Conservation (phyloP, 768 basidiomycete species). For the Clitopilus hobsonii region DNA sequence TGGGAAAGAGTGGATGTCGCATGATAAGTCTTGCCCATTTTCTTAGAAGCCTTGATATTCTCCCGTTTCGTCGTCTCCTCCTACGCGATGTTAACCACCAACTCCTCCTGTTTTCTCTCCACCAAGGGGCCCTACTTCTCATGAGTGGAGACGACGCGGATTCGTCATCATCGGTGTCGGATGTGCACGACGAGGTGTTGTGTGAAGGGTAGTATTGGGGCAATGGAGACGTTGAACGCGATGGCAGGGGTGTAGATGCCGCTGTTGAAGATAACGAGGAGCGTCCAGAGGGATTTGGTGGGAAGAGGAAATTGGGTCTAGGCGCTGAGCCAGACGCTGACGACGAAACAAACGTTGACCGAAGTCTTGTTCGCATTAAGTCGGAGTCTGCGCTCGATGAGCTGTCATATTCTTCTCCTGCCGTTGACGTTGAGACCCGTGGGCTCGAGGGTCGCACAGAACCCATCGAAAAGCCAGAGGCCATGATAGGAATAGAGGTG, state of each 20-base stretch:
- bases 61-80: constrained; percentile 46
- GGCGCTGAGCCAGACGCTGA: constrained; percentile 16
- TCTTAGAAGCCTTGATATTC: constrained; percentile 45
- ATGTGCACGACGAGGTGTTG: constrained; percentile 48
- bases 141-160: constrained; percentile 42
- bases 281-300: constrained; percentile 30
- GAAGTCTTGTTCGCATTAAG: constrained; percentile 19
- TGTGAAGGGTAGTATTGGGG: constrained; percentile 47
- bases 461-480: constrained; percentile 16
- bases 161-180: constrained; percentile 65
- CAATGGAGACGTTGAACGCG: constrained; percentile 57
- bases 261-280: constrained; percentile 37
- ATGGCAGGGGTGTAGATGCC: constrained; percentile 51
- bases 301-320: constrained; percentile 26
- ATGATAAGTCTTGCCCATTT: constrained; percentile 52
- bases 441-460: constrained; percentile 18
- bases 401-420: constrained; percentile 39
- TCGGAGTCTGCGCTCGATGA: constrained; percentile 40
- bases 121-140: constrained; percentile 28
- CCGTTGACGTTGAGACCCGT: constrained; percentile 12
- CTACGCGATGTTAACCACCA: constrained; percentile 58
- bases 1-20: constrained; percentile 73
- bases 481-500: constrained; percentile 12
- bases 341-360: constrained; percentile 22
- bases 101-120: constrained; percentile 41